Base-by-base conservation (phyloP, 2,329 filamentous ascomycete species). In the Ophiostoma sp. region DNA sequence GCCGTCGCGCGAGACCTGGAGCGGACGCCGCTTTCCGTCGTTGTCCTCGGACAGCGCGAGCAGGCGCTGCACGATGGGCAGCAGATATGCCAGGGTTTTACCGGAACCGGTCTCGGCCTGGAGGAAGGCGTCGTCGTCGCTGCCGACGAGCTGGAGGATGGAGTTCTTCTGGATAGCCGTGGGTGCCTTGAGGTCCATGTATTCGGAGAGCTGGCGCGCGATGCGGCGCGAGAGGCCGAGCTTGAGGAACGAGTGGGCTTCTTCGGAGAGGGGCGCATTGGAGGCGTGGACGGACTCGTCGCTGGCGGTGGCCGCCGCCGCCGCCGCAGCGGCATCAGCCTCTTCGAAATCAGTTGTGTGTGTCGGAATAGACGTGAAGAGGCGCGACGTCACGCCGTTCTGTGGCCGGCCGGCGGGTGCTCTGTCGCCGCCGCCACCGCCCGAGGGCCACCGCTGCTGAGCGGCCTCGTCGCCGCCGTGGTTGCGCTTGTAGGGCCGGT, bases 61-160 rank as follows among this genome's bases (percentile, higher is more conserved):
- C 27, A 99, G 89, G 38, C 93, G 85, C 76, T 99, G 92, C 36
- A 99, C 88, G 64, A 99, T 90, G 1, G 95, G 95, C 6, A 99
- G 81, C 4, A 99, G 83, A 76, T 99, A 99, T n/a, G 95, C 92
- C 70, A 99, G 80, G 0, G 95, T 99, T 80, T 99, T 99, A 79
- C 95, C 95, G 0, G 95, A 99, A 73, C 95, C 95, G 0, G 95
- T 99, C 79, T 99, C 90, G 2, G 95, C 96, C 77, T 98, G 95
- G 45, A 99, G 89, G 74, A 99, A 99, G 2, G 93, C 93, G 80
- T 99, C 95, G 63, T 86, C 88, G 73, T 96, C 90, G 67, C 90
- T 89, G 58, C 88, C 88, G 62, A 96, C 79, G 70, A 99, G 80
- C 73, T 95, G 89, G 58, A 90, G 84, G 52, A 99, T 89, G 0